Evolutionary conservation across 257 asterid species (phyloP), one percentile per base, ranked within the genome.

Genomic region (Apocynum venetum): DNA sequence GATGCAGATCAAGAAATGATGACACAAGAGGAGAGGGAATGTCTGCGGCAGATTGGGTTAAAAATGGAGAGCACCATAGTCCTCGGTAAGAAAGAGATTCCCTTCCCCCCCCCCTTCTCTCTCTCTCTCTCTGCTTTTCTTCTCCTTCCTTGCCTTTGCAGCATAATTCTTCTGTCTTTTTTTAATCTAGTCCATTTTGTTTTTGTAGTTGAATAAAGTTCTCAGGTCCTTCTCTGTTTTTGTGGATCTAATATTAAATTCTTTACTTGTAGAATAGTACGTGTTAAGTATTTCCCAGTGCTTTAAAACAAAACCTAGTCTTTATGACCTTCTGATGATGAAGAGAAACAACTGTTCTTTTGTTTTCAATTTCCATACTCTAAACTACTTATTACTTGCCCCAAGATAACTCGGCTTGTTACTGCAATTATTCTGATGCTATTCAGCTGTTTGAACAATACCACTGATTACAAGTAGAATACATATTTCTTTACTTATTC

Each of bases 11-110:
- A 78, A 74, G 98, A 95, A 83, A 76, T 89, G 75, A 81, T 93
- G 77, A 91, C 97, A 74, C 78, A 82, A 20, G 99, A 95, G 88
- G 97, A 95, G 87, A 88, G 92, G 72, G 89, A 78, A 72, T 89
- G 91, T 82, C 83, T 93, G 67, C 88, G 88, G 66, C 82, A 82
- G 81, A 90, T 93, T 69, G 98, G 96, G 52, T 81, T 89, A 79
- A 89, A 88, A 85, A 82, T 78, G 79, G 85, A 80, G 56, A 82
- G 91, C 86, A 89, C 87, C 83, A 82, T 95, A 88, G 93, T 87
- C 66, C 98, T 95, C 53, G 99, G 98, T 94, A 84, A 86, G 86
- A 20, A 81, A 80, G 67, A 78, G 3, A 51, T 8, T 51, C 10
- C 10, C 15, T 1, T 25, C 31, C 31, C 31, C 31, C 31, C 31